Percentiles rank a stretch among this genome's conserved stretches.
Evolutionary conservation across 1,284 basidiomycete species (phyloP).

Genomic region (Puccinia sorghi): DNA sequence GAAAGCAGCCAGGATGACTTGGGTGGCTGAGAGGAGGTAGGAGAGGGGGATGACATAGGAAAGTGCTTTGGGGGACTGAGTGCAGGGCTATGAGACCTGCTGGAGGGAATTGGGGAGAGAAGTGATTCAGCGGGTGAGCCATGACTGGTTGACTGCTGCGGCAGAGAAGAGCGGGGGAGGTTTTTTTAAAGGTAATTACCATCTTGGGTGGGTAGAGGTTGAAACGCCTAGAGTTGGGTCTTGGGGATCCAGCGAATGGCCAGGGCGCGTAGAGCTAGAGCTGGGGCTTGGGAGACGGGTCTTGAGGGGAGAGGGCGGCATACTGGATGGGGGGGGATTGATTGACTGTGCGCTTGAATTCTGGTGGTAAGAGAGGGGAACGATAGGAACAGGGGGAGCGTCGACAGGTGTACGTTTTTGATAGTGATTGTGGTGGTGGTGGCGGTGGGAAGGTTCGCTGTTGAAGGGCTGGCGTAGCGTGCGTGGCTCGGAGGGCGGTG

Average conservation of each 20-base stretch:
- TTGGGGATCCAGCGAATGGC: not conserved
- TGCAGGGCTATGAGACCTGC: slow-evolving; percentile 11
- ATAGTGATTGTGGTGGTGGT: not conserved
- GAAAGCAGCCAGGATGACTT: not conserved
- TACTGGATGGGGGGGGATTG: not conserved
- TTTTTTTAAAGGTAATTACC: slow-evolving; percentile 3
- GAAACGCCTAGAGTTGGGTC: not conserved
- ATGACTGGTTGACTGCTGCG: not conserved
- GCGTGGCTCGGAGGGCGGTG: not conserved
- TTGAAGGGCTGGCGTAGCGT: not conserved
- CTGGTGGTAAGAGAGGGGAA: slow-evolving; percentile 23
- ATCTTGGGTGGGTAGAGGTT: not conserved
- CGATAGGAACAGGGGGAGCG: slow-evolving; percentile 40
- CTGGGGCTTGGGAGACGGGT: not conserved
- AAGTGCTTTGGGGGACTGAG: not conserved
- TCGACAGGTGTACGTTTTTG: not conserved
- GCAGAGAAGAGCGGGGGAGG: not conserved
- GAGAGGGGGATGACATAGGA: slow-evolving; percentile 19
- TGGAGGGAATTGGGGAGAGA: not conserved
- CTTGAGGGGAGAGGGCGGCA: not conserved
- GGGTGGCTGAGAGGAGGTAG: slow-evolving; percentile 4
- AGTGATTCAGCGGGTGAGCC: slow-evolving; percentile 16
- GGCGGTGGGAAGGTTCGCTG: not conserved
- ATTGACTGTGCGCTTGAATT: not conserved
- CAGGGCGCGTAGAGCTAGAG: not conserved